Evolutionary conservation across 176 grass and related monocot genomes (phyloP), one percentile per base, ranked within the genome.

Genomic region (Musa itinerans): DNA sequence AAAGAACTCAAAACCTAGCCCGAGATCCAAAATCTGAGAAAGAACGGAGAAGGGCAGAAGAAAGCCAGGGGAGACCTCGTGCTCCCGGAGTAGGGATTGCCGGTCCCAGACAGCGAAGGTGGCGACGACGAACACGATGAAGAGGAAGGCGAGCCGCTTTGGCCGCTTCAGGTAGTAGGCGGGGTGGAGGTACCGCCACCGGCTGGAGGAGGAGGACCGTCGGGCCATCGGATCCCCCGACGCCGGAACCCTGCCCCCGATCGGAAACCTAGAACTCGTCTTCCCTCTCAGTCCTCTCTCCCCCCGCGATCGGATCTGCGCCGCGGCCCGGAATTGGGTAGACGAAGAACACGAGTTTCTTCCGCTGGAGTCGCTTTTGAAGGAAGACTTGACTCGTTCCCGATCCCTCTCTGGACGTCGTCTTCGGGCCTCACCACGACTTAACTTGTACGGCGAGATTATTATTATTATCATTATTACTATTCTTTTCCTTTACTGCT

Each of bases 61-160:
- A 16, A 43, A 34, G 48, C 15, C 66, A 43, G 27, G 29, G 43
- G 15, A 26, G 83, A 92, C 91, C 88, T 99, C 96, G 78, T 99
- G 81, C 79, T 99, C 96, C 54, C 85, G 66, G 59, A 95, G 85
- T 64, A 99, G 84, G 53, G 86, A 89, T 68, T 92, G 96, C 52
- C 96, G 91, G 57, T 99, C 96, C 96, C 96, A 99, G 78, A 95
- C 86, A 77, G 86, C 91, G 78, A 99, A 95, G 77, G 86, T 86
- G 67, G 81, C 81, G 49, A 86, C 73, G 76, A 99, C 96, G 69
- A 99, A 99, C 76, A 94, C 78, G 63, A 99, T 65, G 81, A 99
- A 95, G 79, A 99, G 82, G 84, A 94, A 78, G 65, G 86, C 96
- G 6, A 99, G 83, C 74, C 90, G 86, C 83, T 92, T 94, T 73